A percentile compares a stretch with the other conserved stretches of the same genome.
phyloP scores from a whole-genome alignment of 2,329 filamentous ascomycete genomes.

The Paracoccidioides brasiliensis region DNA sequence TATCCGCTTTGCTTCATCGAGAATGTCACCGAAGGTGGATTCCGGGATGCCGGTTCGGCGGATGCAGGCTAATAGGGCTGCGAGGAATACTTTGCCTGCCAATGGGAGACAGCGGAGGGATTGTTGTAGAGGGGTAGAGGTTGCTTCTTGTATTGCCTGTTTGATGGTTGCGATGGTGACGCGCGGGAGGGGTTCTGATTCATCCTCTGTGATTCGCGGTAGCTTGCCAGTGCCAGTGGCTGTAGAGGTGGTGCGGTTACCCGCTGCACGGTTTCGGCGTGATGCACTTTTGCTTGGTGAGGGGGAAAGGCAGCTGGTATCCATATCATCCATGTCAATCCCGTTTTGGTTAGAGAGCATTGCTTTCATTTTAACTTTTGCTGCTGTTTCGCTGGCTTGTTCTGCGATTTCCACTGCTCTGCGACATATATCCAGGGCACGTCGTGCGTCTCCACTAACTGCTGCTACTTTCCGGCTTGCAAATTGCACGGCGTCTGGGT shows the following conservation, averaged over 20 bases:
- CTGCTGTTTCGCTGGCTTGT: conserved; percentile 41
- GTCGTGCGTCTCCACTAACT: conserved; percentile 83
- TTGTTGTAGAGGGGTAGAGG: conserved; percentile 80
- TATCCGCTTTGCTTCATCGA: conserved; percentile 70
- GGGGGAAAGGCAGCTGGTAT: conserved; percentile 25
- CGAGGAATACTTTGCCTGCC: conserved; percentile 70
- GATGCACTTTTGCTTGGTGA: conserved; percentile 32
- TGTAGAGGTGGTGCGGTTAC: conserved; percentile 6
- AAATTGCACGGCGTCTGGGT: conserved; percentile 88
- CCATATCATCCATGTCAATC: conserved; percentile 7
- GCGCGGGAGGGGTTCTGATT: conserved; percentile 33
- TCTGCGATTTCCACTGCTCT: conserved; percentile 92
- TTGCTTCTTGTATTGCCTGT: conserved; percentile 88
- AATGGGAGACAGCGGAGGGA: conserved; percentile 73
- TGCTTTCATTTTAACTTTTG: conserved; percentile 6
- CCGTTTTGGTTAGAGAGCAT: conserved; percentile 6
- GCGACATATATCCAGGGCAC: conserved; percentile 88
- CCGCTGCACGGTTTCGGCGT: conserved; percentile 7
- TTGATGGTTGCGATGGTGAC: conserved; percentile 92
- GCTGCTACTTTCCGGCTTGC: conserved; percentile 93
- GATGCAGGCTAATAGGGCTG: conserved; percentile 64
- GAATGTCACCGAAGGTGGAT: conserved; percentile 74
- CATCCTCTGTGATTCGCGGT: conserved; percentile 8
- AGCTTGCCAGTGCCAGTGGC: conserved; percentile 9
- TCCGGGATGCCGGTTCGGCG: conserved; percentile 76